Base-by-base conservation (phyloP, 805 yeast genomes). In the Metschnikowia vanudenii region DNA sequence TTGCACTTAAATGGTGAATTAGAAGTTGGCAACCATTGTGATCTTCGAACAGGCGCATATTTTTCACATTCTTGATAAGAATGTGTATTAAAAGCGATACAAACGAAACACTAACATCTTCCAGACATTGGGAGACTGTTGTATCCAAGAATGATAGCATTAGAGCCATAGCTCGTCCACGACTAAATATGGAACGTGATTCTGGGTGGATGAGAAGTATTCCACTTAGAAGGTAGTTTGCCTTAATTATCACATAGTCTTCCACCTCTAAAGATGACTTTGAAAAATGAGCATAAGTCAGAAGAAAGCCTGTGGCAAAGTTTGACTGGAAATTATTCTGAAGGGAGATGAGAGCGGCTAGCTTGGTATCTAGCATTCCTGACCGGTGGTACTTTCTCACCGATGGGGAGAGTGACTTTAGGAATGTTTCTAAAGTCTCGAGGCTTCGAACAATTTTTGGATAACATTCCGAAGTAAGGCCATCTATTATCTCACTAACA, bases 261-360 rank as follows among this genome's bases (percentile, higher is more conserved):
- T 53, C 53, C 19, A 49, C 34, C 1, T 19, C 14, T 5, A 18
- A 38, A 16, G 33, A 22, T 10, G 19, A 24, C 9, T 28, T 40
- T 7, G 42, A 29, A 18, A 51, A 37, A 2, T 30, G 38, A 30
- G 39, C 43, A 47, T 56, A 56, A 6, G 66, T 54, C 28, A 62
- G 51, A 13, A 60, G 41, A 20, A 76, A 54, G 28, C 74, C 58
- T 13, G 65, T 58, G 2, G 73, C 72, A 3, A 84, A 46, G 54
- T 85, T 85, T 57, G 63, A 74, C 39, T 74, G 74, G 59, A 80
- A 77, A 24, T 64, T 64, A 55, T 81, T 79, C 57, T 84, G 91
- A 11, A 76, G 61, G 7, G 46, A 43, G 3, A 73, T 50, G 56
- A 80, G 79, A 38, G 69, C 24, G 17, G 55, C 32, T 10, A 55